A percentile compares a stretch with the other conserved stretches of the same genome.
phyloP scores from a whole-genome alignment of 331 rosid species.

The Phaseolus coccineus region DNA sequence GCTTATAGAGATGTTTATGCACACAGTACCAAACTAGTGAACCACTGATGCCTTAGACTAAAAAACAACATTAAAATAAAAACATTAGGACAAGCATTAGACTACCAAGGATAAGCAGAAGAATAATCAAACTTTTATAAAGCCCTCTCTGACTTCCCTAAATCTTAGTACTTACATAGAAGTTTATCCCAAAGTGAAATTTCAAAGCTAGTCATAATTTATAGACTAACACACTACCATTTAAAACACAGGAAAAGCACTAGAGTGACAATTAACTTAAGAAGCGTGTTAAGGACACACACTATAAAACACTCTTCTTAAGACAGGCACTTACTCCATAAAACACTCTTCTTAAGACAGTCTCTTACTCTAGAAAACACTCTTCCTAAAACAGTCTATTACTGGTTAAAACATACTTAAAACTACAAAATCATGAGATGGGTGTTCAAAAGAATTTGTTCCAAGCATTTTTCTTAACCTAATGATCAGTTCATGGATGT shows the following conservation, averaged over 20 bases:
- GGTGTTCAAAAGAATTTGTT: not conserved
- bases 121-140: not conserved
- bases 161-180: not conserved
- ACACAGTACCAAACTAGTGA: not conserved
- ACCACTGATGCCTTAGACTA: not conserved
- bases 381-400: too few species aligned
- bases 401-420: not conserved
- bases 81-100: not conserved
- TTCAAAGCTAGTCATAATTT: not conserved
- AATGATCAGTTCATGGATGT: conserved; percentile 5
- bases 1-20: not conserved
- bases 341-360: not conserved
- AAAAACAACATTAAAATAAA: not conserved
- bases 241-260: not conserved
- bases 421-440: not conserved
- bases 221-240: conserved; percentile 1
- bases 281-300: not conserved
- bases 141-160: not conserved
- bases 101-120: not conserved
- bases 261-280: not conserved
- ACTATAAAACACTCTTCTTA: too few species aligned
- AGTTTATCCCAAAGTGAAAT: not conserved
- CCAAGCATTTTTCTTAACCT: not conserved
- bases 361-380: too few species aligned
- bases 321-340: too few species aligned